These are phyloP conservation scores for Colletotrichum zoysiae DNA, from an alignment of 2,329 filamentous ascomycete genomes.

Conservation along the genomic window DNA sequence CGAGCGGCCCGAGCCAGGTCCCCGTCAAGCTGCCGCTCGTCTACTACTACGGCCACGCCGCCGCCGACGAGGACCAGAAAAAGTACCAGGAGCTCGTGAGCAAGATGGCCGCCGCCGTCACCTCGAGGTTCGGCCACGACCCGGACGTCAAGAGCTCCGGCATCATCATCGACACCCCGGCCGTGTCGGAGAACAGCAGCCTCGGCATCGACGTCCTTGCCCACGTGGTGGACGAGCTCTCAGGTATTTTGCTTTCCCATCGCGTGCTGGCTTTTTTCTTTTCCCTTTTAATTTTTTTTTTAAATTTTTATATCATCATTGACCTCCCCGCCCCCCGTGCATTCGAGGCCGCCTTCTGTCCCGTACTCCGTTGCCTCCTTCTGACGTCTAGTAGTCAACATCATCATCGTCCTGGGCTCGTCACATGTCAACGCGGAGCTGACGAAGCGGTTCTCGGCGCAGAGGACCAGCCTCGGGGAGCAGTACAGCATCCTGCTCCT, in stretches of 20 bases:
- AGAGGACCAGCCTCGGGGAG: slow-evolving; percentile 72
- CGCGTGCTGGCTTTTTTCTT: too few relatives aligned
- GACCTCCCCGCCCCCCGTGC: too few relatives aligned
- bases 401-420: slow-evolving; percentile 86
- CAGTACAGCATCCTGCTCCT: slow-evolving; percentile 81
- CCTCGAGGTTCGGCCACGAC: slow-evolving; percentile 83
- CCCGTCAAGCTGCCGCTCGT: slow-evolving; percentile 93
- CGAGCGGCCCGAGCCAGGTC: slow-evolving; percentile 87
- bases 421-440: slow-evolving; percentile 82
- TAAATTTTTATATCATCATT: too few relatives aligned
- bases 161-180: slow-evolving; percentile 87
- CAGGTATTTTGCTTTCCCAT: slow-evolving; percentile 52
- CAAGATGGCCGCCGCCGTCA: slow-evolving; percentile 82
- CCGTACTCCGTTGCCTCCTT: neutral
- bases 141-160: slow-evolving; percentile 77
- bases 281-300: too few relatives aligned
- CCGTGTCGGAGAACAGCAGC: slow-evolving; percentile 74
- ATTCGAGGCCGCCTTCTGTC: neutral
- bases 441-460: slow-evolving; percentile 72
- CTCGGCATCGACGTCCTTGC: slow-evolving; percentile 81
- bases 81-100: slow-evolving; percentile 82
- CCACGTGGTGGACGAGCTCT: slow-evolving; percentile 76
- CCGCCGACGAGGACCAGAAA: slow-evolving; percentile 77
- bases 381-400: slow-evolving; percentile 73
- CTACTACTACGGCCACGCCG: slow-evolving; percentile 85